Evolutionary conservation across 2,329 filamentous ascomycete genomes (phyloP).

Genomic region (Cladosporium colombiae): DNA sequence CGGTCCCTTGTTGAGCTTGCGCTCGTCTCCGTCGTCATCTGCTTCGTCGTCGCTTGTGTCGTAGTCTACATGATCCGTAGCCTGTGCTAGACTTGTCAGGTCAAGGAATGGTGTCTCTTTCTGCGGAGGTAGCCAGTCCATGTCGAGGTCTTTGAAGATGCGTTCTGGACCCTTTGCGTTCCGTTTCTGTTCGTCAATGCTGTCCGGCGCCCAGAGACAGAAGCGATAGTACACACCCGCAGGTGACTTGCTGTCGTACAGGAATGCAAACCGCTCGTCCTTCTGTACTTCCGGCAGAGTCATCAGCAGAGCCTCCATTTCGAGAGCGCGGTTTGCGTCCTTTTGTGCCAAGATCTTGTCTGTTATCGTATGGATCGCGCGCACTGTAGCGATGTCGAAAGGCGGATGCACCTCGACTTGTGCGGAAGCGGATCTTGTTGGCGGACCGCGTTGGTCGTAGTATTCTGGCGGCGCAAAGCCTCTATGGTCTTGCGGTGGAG

Average conservation of each 20-base stretch:
- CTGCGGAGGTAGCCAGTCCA: conserved; percentile 76
- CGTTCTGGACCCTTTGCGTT: conserved; percentile 36
- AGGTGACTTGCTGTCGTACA: conserved; percentile 80
- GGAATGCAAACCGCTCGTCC: conserved; percentile 90
- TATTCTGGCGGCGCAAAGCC: conserved; percentile 77
- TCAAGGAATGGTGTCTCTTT: conserved; percentile 65
- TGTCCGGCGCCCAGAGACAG: conserved; percentile 68
- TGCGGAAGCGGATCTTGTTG: conserved; percentile 34
- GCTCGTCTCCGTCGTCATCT: conserved; percentile 54
- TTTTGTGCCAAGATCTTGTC: conserved; percentile 72
- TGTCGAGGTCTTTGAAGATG: conserved; percentile 70
- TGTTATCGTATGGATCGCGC: conserved; percentile 83
- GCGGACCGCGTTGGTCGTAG: conserved; percentile 67
- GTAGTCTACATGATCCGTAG: conserved; percentile 82
- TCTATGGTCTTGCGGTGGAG: conserved; percentile 54
- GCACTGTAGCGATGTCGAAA: conserved; percentile 73
- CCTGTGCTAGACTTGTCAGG: conserved; percentile 69
- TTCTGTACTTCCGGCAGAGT: conserved; percentile 76
- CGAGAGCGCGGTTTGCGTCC: conserved; percentile 57
- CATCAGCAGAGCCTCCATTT: conserved; percentile 93
- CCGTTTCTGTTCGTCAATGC: conserved; percentile 49
- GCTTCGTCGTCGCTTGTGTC: conserved; percentile 85
- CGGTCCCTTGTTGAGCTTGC: conserved; percentile 43
- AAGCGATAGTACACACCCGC: conserved; percentile 91
- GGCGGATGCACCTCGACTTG: conserved; percentile 63